These are phyloP conservation scores for Penicillium sp. DNA, from an alignment of 2,329 filamentous ascomycete species.

Conservation along the genomic window DNA sequence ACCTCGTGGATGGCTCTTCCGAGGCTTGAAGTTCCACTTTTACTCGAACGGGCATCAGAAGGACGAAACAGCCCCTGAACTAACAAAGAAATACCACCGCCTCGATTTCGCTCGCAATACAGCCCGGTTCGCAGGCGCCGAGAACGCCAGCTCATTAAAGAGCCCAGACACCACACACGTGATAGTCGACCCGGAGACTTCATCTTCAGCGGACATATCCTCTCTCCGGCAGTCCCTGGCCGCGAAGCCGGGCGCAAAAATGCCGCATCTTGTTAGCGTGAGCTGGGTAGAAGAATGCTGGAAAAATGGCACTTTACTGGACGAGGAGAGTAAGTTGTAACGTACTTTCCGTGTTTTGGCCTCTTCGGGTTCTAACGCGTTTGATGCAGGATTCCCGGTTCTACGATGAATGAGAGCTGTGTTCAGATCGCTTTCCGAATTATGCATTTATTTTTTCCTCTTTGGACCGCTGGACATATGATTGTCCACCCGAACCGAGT, in stretches of 20 bases:
- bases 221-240: conserved; percentile 33
- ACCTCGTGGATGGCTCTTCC: conserved; percentile 50
- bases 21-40: conserved; percentile 47
- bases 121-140: conserved; percentile 68
- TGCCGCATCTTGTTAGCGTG: conserved; percentile 68
- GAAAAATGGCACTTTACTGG: conserved; percentile 71
- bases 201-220: conserved; percentile 43
- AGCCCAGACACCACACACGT: conserved; percentile 68
- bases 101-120: conserved; percentile 54
- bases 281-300: conserved; percentile 80
- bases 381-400: conserved; percentile 5
- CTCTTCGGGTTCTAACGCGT: background rate
- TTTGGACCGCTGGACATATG: background rate
- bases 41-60: conserved; percentile 17
- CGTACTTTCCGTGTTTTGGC: background rate
- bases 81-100: conserved; percentile 17
- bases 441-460: background rate
- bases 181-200: conserved; percentile 55
- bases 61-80: background rate
- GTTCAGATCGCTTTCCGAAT: background rate
- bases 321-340: conserved; percentile 64
- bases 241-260: conserved; percentile 35
- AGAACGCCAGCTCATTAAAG: conserved; percentile 51
- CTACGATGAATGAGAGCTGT: background rate
- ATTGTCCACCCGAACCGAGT: background rate